Conservation (phyloP, 2,329 filamentous ascomycete genomes). For the Scorias spongiosa region DNA sequence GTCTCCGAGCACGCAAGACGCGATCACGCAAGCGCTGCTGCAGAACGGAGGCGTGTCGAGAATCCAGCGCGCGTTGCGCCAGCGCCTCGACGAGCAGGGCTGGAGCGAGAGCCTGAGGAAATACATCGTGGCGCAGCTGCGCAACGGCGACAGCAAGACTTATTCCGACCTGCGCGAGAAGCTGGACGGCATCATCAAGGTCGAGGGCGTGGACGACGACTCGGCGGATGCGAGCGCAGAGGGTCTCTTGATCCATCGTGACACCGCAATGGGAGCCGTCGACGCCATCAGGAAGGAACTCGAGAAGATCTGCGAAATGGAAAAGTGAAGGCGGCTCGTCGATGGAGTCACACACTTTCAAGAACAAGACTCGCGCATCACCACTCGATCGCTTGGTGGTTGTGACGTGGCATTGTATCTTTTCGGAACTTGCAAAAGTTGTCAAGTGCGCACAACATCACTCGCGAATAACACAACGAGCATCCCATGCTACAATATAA, state of each 20-base stretch:
- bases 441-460: too few relatives aligned
- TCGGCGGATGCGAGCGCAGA: slow-evolving; percentile 7
- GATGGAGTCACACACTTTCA: too few relatives aligned
- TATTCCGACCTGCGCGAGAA: slow-evolving; percentile 41
- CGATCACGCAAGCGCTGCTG: slow-evolving; percentile 31
- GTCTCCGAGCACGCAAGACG: slow-evolving; percentile 21
- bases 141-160: slow-evolving; percentile 40
- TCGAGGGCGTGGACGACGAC: slow-evolving; percentile 8
- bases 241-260: slow-evolving; percentile 21
- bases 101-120: slow-evolving; percentile 42
- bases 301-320: slow-evolving; percentile 33
- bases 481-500: too few relatives aligned
- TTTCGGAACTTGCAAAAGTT: too few relatives aligned
- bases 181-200: slow-evolving; percentile 29
- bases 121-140: slow-evolving; percentile 41
- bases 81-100: slow-evolving; percentile 40
- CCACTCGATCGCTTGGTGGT: too few relatives aligned
- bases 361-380: too few relatives aligned
- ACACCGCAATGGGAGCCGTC: slow-evolving; percentile 35
- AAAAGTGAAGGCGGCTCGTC: slow-evolving; percentile 23
- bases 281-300: slow-evolving; percentile 37
- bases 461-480: too few relatives aligned
- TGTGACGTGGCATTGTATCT: too few relatives aligned
- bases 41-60: slow-evolving; percentile 35
- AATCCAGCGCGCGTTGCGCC: slow-evolving; percentile 39